Percentiles rank a stretch among this genome's conserved stretches.
These are phyloP conservation scores for Auxenochlorella pyrenoidosa DNA, from an alignment of 139 green algal genomes.

Conservation along the genomic window DNA sequence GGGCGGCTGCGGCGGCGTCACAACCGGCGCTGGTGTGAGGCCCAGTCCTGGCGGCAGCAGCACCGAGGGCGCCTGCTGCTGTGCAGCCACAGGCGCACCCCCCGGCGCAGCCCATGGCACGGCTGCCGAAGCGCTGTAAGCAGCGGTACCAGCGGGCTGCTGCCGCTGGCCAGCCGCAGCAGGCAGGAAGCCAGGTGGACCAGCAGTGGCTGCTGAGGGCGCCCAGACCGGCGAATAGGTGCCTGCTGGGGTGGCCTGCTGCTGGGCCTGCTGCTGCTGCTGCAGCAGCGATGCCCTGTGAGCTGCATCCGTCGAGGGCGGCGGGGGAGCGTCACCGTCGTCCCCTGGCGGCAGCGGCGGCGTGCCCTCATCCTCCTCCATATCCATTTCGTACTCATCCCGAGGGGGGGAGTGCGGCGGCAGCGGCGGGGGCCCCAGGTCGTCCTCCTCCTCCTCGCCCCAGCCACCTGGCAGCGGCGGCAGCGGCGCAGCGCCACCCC, in stretches of 20 bases:
- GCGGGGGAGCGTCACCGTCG: not conserved
- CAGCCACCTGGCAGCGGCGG: slow-evolving; percentile 22
- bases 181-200: not conserved
- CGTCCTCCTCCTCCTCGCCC: not conserved
- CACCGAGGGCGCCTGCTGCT: not conserved
- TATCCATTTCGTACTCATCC: slow-evolving; percentile 17
- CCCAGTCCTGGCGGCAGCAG: not conserved
- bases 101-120: not conserved
- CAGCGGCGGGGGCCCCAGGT: slow-evolving; percentile 26
- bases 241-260: not conserved
- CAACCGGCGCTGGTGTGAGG: not conserved
- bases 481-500: not conserved
- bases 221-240: not conserved
- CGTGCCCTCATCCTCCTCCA: not conserved
- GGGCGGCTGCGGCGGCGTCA: not conserved
- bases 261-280: not conserved
- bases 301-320: not conserved
- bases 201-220: not conserved
- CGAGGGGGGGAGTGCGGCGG: slow-evolving; percentile 29
- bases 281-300: not conserved
- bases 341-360: not conserved
- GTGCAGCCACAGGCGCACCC: not conserved
- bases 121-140: not conserved
- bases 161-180: not conserved
- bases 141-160: not conserved